These are phyloP conservation scores for Magnaporthiopsis rhizophila DNA, from an alignment of 2,329 filamentous ascomycete species.

Conservation along the genomic window DNA sequence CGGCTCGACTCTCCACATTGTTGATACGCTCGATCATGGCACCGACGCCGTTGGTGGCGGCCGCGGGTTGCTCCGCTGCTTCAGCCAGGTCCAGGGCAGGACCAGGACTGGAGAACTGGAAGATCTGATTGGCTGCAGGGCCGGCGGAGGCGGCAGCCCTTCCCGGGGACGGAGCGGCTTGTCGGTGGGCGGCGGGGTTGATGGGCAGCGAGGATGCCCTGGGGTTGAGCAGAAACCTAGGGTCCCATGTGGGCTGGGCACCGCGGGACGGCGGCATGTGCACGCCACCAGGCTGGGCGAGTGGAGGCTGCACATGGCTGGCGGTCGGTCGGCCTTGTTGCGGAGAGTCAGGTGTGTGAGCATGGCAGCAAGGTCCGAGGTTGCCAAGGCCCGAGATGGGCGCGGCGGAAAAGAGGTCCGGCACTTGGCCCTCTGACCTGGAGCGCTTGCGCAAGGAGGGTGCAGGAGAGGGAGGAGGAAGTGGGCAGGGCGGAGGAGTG, in stretches of 20 bases:
- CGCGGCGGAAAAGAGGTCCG: no score
- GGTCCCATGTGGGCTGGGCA: constrained; percentile 16
- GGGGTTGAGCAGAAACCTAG: constrained; percentile 32
- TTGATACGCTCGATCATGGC: constrained; percentile 69
- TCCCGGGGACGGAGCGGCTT: background rate
- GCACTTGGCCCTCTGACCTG: background rate
- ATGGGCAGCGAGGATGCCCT: constrained; percentile 12
- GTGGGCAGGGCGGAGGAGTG: background rate
- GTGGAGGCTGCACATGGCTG: constrained; percentile 18
- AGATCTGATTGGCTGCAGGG: constrained; percentile 19
- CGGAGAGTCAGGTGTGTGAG: background rate
- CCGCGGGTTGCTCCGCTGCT: constrained; percentile 9
- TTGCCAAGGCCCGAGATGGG: background rate
- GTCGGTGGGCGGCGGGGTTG: constrained; percentile 3
- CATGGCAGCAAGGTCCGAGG: background rate
- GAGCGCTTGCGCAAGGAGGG: background rate
- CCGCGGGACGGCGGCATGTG: background rate
- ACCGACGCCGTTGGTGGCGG: constrained; percentile 31
- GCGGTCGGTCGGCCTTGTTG: constrained; percentile 7
- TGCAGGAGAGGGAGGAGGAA: background rate
- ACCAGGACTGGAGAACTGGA: constrained; percentile 25
- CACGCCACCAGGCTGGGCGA: constrained; percentile 7
- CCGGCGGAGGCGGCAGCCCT: constrained; percentile 16
- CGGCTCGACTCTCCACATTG: constrained; percentile 59
- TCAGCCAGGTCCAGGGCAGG: constrained; percentile 15